Evolutionary conservation across 169 alveolate genomes (phyloP).

Genomic region (Eimeria praecox): DNA sequence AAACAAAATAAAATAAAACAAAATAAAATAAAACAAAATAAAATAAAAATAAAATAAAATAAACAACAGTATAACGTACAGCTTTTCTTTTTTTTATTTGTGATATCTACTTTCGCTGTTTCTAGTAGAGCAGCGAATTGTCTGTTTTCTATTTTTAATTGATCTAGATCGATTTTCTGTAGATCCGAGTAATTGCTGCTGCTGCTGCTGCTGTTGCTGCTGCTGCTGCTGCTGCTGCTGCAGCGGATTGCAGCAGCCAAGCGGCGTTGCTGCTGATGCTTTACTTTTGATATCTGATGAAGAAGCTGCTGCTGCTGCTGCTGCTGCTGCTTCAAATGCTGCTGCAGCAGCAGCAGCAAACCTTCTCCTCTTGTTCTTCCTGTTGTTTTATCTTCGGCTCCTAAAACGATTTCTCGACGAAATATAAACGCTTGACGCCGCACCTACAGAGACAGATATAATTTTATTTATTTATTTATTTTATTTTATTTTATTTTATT

Average conservation of each 20-base stretch:
- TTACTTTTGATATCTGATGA: slow-evolving; percentile 57
- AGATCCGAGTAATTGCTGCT: too few species aligned
- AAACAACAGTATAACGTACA: too few species aligned
- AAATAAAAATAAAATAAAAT: background rate
- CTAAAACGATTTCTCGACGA: slow-evolving; percentile 89
- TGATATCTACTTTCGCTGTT: slow-evolving; percentile 92
- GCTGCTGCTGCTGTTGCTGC: slow-evolving; percentile 90
- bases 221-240: slow-evolving; percentile 63
- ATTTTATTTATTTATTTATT: too few species aligned
- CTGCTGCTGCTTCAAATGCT: background rate
- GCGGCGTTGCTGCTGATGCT: slow-evolving; percentile 86
- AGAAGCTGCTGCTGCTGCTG: background rate
- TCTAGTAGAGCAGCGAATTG: slow-evolving; percentile 94
- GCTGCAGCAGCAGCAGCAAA: slow-evolving; percentile 89
- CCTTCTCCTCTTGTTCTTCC: slow-evolving; percentile 95
- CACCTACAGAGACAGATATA: slow-evolving; percentile 76
- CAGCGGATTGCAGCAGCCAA: slow-evolving; percentile 9
- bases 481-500: too few species aligned
- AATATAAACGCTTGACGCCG: slow-evolving; percentile 93
- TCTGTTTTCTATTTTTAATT: slow-evolving; percentile 95
- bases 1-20: background rate
- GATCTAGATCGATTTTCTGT: slow-evolving; percentile 94
- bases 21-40: background rate
- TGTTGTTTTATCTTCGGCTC: slow-evolving; percentile 87
- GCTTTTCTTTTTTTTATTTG: slow-evolving; percentile 88